Evolutionary conservation across 106 monocot genomes (phyloP).

Genomic region (Acorus calamus): DNA sequence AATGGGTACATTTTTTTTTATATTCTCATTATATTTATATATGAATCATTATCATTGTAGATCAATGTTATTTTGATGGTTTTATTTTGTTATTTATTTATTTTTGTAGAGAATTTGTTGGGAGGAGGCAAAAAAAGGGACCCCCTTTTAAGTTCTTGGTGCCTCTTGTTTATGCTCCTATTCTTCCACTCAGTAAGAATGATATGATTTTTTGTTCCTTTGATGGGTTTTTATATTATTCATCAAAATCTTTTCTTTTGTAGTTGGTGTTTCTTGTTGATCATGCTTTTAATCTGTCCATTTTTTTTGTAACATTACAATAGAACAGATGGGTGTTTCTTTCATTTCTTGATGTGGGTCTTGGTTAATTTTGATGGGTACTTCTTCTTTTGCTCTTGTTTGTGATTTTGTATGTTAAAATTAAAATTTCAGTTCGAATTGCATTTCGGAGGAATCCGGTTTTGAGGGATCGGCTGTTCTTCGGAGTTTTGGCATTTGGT

Average conservation of each 20-base stretch:
- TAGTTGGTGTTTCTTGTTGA: neutral
- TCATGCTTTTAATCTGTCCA: neutral
- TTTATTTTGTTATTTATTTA: neutral
- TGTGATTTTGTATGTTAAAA: neutral
- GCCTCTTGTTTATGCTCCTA: slow-evolving; percentile 84
- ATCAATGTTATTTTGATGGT: neutral
- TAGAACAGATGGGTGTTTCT: no score
- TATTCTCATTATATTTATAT: no score
- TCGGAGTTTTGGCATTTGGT: slow-evolving; percentile 70
- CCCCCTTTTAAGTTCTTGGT: slow-evolving; percentile 45
- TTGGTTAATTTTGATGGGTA: neutral
- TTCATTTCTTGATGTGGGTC: neutral
- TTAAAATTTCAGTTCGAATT: slow-evolving; percentile 51
- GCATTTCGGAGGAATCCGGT: slow-evolving; percentile 70
- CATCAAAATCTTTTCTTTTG: neutral
- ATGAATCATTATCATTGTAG: no score
- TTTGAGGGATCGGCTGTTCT: slow-evolving; percentile 83
- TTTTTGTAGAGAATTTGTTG: slow-evolving; percentile 20
- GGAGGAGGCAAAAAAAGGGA: slow-evolving; percentile 27
- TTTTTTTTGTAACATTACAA: no score
- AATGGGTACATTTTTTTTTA: no score
- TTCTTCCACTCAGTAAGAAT: slow-evolving; percentile 69
- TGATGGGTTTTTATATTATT: neutral
- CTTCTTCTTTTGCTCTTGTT: neutral
- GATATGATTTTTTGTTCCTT: no score